Percentiles rank a stretch among this genome's conserved stretches.
phyloP scores from a whole-genome alignment of 257 asterid species.

The Perilla frutescens region DNA sequence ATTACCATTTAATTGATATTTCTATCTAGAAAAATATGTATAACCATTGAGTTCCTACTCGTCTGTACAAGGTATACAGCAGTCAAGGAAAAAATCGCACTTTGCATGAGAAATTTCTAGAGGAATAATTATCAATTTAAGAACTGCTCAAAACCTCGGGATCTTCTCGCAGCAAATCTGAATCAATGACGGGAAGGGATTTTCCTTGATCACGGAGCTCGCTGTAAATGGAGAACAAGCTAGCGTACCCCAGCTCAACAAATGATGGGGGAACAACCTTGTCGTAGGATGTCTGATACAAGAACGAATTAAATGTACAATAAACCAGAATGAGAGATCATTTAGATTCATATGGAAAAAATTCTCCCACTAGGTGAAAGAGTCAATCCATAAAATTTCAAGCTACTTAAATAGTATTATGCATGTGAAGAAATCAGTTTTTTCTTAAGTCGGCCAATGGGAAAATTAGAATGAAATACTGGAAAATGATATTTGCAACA shows the following conservation, averaged over 20 bases:
- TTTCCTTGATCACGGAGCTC: slow-evolving; percentile 68
- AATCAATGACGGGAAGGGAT: slow-evolving; percentile 73
- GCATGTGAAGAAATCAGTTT: background rate
- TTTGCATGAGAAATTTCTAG: background rate
- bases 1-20: background rate
- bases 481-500: background rate
- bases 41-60: background rate
- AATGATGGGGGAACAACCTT: slow-evolving; percentile 71
- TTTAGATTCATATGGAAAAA: background rate
- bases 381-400: background rate
- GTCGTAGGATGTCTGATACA: slow-evolving; percentile 72
- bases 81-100: slow-evolving; percentile 9
- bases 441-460: background rate
- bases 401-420: slow-evolving; percentile 2
- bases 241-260: slow-evolving; percentile 67
- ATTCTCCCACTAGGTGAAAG: slow-evolving; percentile 25
- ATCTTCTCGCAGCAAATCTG: slow-evolving; percentile 66
- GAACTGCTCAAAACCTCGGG: slow-evolving; percentile 65
- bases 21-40: background rate
- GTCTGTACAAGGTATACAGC: background rate
- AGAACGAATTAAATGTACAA: slow-evolving; percentile 32
- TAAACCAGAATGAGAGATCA: slow-evolving; percentile 29
- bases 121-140: slow-evolving; percentile 23
- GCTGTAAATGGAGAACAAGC: slow-evolving; percentile 62
- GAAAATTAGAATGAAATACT: background rate